Percentiles rank a stretch among this genome's conserved stretches.
Evolutionary conservation across 129 eudicot species (phyloP).

Genomic region (Escallonia rubra): DNA sequence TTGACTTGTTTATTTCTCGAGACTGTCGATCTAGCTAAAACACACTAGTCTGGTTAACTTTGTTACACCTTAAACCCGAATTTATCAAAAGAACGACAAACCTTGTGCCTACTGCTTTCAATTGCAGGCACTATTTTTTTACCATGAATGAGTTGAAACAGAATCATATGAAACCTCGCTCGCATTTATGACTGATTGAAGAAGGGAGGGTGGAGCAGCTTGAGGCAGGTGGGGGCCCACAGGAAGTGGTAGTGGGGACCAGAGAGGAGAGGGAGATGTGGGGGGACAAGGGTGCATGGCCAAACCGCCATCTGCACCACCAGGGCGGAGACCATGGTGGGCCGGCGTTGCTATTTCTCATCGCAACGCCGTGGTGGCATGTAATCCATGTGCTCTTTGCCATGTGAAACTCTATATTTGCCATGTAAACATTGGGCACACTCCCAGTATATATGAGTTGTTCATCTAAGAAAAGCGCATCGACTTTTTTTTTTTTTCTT

Average conservation of each 20-base stretch:
- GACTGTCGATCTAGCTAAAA: too few relatives aligned
- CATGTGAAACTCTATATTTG: neutral
- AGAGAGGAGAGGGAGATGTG: slow-evolving; percentile 1
- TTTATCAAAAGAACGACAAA: too few relatives aligned
- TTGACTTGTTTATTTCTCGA: too few relatives aligned
- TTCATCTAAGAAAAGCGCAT: too few relatives aligned
- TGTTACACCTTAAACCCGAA: too few relatives aligned
- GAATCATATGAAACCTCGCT: slow-evolving; percentile 1
- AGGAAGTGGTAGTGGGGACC: slow-evolving; percentile 23
- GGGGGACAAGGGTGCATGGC: slow-evolving; percentile 52
- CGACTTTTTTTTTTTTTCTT: too few relatives aligned
- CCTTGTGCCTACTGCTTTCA: too few relatives aligned
- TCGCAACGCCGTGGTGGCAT: slow-evolving; percentile 34
- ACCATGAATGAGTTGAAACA: slow-evolving; percentile 15
- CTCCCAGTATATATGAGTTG: too few relatives aligned
- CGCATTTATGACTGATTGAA: neutral
- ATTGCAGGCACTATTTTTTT: neutral
- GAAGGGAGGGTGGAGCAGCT: neutral
- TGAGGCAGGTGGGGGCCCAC: slow-evolving; percentile 24
- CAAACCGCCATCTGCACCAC: slow-evolving; percentile 50
- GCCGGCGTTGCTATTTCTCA: slow-evolving; percentile 3
- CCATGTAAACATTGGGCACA: neutral
- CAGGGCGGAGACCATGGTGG: slow-evolving; percentile 28
- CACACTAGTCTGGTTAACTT: too few relatives aligned
- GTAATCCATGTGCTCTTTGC: slow-evolving; percentile 36